Conservation (phyloP, 2,329 filamentous ascomycete species). For the Colletotrichum tropicale region DNA sequence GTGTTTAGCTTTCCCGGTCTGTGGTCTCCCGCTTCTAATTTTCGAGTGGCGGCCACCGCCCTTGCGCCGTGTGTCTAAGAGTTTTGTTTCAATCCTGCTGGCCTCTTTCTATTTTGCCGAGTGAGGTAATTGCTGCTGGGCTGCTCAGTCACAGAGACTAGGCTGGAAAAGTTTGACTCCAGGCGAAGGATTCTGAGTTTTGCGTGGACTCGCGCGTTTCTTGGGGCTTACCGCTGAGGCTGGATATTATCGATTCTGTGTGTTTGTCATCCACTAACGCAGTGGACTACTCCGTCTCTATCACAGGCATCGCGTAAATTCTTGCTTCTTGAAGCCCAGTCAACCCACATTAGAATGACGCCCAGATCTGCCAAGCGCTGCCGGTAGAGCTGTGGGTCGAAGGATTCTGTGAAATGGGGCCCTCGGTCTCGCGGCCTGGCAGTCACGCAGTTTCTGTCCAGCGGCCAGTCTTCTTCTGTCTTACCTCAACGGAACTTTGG, state of each 20-base stretch:
- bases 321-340: not conserved
- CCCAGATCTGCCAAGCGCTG: not conserved
- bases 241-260: not conserved
- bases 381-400: not conserved
- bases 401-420: constrained; percentile 2
- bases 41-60: not conserved
- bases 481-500: not conserved
- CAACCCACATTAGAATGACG: not conserved
- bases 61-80: not conserved
- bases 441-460: not conserved
- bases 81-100: not conserved
- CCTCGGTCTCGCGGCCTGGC: not conserved
- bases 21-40: not conserved
- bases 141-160: not conserved
- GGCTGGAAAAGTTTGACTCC: too few relatives aligned
- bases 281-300: not conserved
- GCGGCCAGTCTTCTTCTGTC: not conserved
- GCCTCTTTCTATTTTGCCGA: not conserved
- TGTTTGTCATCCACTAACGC: not conserved
- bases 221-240: not conserved
- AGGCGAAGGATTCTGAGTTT: not conserved
- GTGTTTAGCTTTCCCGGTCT: not conserved
- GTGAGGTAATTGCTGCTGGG: not conserved
- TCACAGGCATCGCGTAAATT: not conserved
- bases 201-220: not conserved